Base-by-base conservation (phyloP, 768 basidiomycete species). In the Tylopilus balloui region DNA sequence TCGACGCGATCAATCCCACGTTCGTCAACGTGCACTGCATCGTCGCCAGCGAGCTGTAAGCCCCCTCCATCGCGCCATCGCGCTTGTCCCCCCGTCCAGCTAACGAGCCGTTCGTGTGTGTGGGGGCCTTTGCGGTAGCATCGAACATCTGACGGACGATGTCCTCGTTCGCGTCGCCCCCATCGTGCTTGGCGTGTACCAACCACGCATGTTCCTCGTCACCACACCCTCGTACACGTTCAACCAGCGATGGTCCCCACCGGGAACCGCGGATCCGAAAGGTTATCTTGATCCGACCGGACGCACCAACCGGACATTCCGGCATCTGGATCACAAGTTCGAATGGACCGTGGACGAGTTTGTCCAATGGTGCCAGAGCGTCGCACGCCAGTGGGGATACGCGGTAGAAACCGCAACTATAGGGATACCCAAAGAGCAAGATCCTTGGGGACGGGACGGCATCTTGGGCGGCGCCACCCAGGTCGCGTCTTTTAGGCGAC, bases 161-260 rank as follows among this genome's bases (percentile, higher is more conserved):
- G 65, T 84, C 25, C 71, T 92, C 13, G 69, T 74, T 0, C 72
- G 74, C 17, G 86, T 92, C 55, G 79, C 84, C 7, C 84, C 86
- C 4, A 65, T 83, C 42, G 68, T 94, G 13, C 76, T 95, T 12
- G 90, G 91, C 0, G 71, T 78, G 27, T 95, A 95, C 58, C 81
- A 80, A 47, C 92, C 92, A 1, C 73, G 74, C 23, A 60, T 84
- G 36, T 73, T 92, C 37, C 75, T 95, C 19, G 61, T 93, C 58
- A 94, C 92, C 0, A 95, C 92, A 0, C 92, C 91, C 0, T 88
- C 86, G 3, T 92, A 85, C 69, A 81, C 78, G 2, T 95, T 87
- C 73, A 94, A 92, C 54, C 75, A 73, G 17, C 80, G 83, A 1
- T 92, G 90, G 71, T 77, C 80, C 0, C 63, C 79, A 1, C 86